Base-by-base conservation (phyloP, 2,329 filamentous ascomycete species). In the Talaromyces albobiverticillius region DNA sequence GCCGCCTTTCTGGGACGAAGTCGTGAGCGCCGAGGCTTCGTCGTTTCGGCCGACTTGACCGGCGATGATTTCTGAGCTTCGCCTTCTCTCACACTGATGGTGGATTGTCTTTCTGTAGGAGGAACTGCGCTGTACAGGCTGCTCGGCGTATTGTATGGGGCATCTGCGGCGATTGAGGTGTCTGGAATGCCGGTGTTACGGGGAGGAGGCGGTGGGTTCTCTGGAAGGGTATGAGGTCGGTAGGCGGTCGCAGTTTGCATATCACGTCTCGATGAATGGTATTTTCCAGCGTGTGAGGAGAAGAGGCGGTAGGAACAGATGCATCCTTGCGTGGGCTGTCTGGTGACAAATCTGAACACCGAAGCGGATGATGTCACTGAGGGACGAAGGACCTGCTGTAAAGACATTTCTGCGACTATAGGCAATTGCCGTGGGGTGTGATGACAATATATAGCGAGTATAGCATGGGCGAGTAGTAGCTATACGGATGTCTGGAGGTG, bases 1-100 rank as follows among this genome's bases (percentile, higher is more conserved):
- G 93, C 90, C 1, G 94, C 92, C 76, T 97, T 97, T 54, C 92
- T 85, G 11, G 93, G 82, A 34, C 87, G 82, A 29, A 95, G 79
- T 68, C 87, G 91, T 66, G 76, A 78, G 60, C 81, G 80, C 62
- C 82, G 82, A 16, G 84, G 81, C 63, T 84, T 80, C 16, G 78
- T 67, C 23, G 73, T 61, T 16, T 74, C 61, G 16, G 66, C 10
- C 8, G 48, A 41, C 23, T 48, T 41, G 51, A 73, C 68, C 10
- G 82, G 74, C 64, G 83, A 84, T 31, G 83, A 75, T 66, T 84
- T 86, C 67, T 91, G 88, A 1, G 85, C 83, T 67, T 89, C 85
- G 43, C 72, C 70, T 68, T 91, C 87, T 23, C 78, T 73, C 20
- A 85, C 61, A 56, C 78, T 78, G 25, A 78, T 58, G 5, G 63